Evolutionary conservation across 2,329 filamentous ascomycete genomes (phyloP).

Genomic region (Ceratocystiopsis sp.): DNA sequence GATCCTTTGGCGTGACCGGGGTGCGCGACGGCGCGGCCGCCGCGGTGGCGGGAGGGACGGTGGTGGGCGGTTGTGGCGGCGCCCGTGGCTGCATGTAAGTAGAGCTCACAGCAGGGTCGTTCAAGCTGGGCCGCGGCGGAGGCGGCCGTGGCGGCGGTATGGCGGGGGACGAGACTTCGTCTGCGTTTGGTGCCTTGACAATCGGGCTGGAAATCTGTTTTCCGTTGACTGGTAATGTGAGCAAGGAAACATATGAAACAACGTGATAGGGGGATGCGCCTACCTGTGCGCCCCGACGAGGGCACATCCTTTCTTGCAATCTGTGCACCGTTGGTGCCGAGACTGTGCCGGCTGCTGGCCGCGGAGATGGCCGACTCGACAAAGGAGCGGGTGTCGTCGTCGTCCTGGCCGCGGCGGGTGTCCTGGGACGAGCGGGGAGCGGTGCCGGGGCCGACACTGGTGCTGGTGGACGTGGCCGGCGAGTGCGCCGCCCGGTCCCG

Average conservation of each 20-base stretch:
- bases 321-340: slow-evolving; percentile 29
- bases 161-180: slow-evolving; percentile 1
- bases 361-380: slow-evolving; percentile 13
- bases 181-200: slow-evolving; percentile 2
- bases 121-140: slow-evolving; percentile 13
- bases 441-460: too few relatives aligned
- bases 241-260: not conserved
- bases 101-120: slow-evolving; percentile 28
- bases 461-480: slow-evolving; percentile 13
- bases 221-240: slow-evolving; percentile 18
- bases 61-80: slow-evolving; percentile 34
- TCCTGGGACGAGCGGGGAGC: slow-evolving; percentile 39
- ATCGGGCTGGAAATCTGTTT: slow-evolving; percentile 12
- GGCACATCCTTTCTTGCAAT: slow-evolving; percentile 47
- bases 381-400: slow-evolving; percentile 29
- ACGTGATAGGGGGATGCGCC: slow-evolving; percentile 8
- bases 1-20: slow-evolving; percentile 28
- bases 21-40: slow-evolving; percentile 31
- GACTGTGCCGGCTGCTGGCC: slow-evolving; percentile 22
- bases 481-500: slow-evolving; percentile 16
- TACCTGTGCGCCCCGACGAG: slow-evolving; percentile 25
- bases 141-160: slow-evolving; percentile 9
- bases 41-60: slow-evolving; percentile 21
- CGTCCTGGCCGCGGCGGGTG: slow-evolving; percentile 33
- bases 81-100: slow-evolving; percentile 41